A percentile compares a stretch with the other conserved stretches of the same genome.
Conservation (phyloP, 495 filamentous ascomycete genomes). For the Aspergillus haitiensis region DNA sequence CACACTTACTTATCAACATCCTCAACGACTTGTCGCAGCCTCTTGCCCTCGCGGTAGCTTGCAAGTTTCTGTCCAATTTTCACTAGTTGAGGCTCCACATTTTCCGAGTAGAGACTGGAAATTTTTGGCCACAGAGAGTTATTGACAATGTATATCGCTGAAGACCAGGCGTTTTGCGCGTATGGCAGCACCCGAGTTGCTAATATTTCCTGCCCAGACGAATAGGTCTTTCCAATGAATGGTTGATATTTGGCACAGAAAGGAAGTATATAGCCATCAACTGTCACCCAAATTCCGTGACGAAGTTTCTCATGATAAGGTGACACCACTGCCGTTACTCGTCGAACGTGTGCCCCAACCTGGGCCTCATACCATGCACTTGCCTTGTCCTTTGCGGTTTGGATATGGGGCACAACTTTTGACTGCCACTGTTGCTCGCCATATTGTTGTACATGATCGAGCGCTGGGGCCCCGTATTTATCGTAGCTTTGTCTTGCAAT, state of each 20-base stretch:
- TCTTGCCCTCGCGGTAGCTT: slow-evolving; percentile 70
- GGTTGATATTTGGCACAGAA: slow-evolving; percentile 70
- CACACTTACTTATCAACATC: slow-evolving; percentile 51
- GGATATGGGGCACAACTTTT: slow-evolving; percentile 69
- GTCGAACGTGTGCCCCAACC: slow-evolving; percentile 73
- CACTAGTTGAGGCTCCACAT: slow-evolving; percentile 92
- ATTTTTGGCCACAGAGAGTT: slow-evolving; percentile 77
- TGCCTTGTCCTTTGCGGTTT: slow-evolving; percentile 57
- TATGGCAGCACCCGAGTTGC: slow-evolving; percentile 72
- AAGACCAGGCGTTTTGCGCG: slow-evolving; percentile 65
- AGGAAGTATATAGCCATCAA: slow-evolving; percentile 71
- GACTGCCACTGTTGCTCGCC: slow-evolving; percentile 74
- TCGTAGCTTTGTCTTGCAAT: slow-evolving; percentile 63
- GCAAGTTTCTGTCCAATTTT: slow-evolving; percentile 89
- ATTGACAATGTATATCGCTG: slow-evolving; percentile 65
- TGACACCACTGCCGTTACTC: slow-evolving; percentile 50
- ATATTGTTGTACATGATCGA: slow-evolving; percentile 64
- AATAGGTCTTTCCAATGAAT: slow-evolving; percentile 70
- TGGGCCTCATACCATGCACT: slow-evolving; percentile 65
- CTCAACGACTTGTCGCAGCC: slow-evolving; percentile 57
- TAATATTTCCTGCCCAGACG: slow-evolving; percentile 62
- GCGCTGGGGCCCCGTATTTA: slow-evolving; percentile 74
- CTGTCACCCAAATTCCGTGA: slow-evolving; percentile 61
- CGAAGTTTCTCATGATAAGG: slow-evolving; percentile 73
- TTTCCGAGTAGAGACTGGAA: slow-evolving; percentile 76